Base-by-base conservation (phyloP, 495 filamentous ascomycete species). In the Talaromyces trachyspermus region DNA sequence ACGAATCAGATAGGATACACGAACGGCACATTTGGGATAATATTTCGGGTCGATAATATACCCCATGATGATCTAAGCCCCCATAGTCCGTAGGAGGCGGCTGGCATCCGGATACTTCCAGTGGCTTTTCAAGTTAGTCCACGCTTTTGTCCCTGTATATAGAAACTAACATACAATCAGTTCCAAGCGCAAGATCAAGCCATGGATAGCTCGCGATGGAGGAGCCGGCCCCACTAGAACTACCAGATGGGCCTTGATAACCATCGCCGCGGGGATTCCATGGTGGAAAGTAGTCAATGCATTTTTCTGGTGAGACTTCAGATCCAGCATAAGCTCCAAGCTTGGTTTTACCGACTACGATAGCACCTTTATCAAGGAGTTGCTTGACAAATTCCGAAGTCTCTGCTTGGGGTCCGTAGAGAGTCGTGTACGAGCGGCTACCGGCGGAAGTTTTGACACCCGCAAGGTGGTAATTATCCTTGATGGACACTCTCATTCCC, bases 331-430 rank as follows among this genome's bases (percentile, higher is more conserved):
- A 83, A 50, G 78, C 74, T 10, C 67, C 72, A 1, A 73, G 72
- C 54, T 81, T 81, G 59, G 72, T 75, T 44, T 80, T 77, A 6
- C 80, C 80, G 5, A 84, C 71, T 1, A 83, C 55, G 5, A 78
- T 54, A 5, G 78, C 80, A 0, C 82, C 80, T 9, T 71, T 70
- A 51, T 78, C 72, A 17, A 86, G 62, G 9, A 84, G 65, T n/a
- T 64, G 58, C 46, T 80, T 69, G 0, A 85, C 65, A 5, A 69
- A 59, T 0, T 70, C 48, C 0, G 71, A 73, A 4, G 71, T 80
- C 2, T 43, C 55, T 8, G 58, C 70, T 19, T 59, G 59, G 0
- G 73, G 48, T 2, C 68, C 65, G 46, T 78, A 84, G 0, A 78
- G 58, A 17, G 71, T 57, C 41, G 77, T 74, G 65, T 71, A 80